Evolutionary conservation across 148 eudicot genomes (phyloP).

Genomic region (Tetragonia tetragonoides): DNA sequence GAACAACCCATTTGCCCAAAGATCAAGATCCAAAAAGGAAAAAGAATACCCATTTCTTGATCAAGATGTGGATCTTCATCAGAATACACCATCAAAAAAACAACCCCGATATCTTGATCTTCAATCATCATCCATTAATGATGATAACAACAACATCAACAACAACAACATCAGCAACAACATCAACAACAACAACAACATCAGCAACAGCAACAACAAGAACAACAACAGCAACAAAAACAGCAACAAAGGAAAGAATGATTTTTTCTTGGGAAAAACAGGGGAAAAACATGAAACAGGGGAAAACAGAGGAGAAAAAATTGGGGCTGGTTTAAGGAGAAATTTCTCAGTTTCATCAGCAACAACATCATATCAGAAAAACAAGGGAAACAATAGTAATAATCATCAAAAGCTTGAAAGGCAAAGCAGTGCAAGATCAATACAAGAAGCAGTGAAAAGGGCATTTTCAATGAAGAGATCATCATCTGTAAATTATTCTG

Average conservation of each 20-base stretch:
- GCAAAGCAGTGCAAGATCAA: conserved; percentile 30
- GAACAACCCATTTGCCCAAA: conserved; percentile 19
- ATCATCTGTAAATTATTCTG: conserved; percentile 27
- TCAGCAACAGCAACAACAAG: not conserved
- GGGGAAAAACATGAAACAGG: not conserved
- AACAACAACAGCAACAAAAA: no score
- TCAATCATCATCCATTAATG: conserved; percentile 8
- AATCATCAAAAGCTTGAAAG: conserved; percentile 17
- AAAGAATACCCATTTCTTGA: conserved; percentile 33
- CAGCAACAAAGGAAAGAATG: conserved; percentile 3
- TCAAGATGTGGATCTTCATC: conserved; percentile 20
- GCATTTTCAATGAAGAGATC: conserved; percentile 31
- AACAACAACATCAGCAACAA: no score
- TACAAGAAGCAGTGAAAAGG: conserved; percentile 30
- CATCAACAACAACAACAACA: no score
- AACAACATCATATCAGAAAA: conserved; percentile 15
- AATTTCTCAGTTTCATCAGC: conserved; percentile 26
- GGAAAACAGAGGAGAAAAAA: not conserved
- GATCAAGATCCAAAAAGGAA: conserved; percentile 28
- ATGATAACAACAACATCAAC: not conserved
- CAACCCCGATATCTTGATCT: not conserved
- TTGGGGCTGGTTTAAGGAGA: conserved; percentile 14
- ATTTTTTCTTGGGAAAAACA: not conserved
- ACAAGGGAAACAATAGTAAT: not conserved
- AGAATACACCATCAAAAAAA: not conserved